Percentiles rank a stretch among this genome's conserved stretches.
Conservation (phyloP, 192 early-diverging fungal genomes). For the Mortierella alpina region DNA sequence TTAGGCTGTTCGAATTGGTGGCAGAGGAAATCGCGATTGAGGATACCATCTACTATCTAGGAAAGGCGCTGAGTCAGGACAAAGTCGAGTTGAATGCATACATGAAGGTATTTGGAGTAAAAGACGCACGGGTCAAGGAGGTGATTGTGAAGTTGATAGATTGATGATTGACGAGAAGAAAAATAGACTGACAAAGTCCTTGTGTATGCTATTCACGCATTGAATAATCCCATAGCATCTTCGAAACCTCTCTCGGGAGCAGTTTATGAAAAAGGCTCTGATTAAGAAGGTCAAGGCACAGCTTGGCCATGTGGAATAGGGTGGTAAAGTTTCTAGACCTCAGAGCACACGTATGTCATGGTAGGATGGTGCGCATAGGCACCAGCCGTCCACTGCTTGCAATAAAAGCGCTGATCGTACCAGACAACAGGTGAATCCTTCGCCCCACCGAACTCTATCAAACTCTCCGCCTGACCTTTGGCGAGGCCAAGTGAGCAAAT, state of each 20-base stretch:
- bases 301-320: constrained; percentile 37
- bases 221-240: constrained; percentile 61
- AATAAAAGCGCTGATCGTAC: too few species aligned
- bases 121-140: too few species aligned
- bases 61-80: constrained; percentile 82
- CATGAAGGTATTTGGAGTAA: constrained; percentile 73
- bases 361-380: background rate
- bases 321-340: background rate
- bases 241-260: constrained; percentile 84
- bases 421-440: too few species aligned
- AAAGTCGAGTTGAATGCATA: constrained; percentile 76
- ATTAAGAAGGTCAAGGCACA: constrained; percentile 73
- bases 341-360: too few species aligned
- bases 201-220: background rate
- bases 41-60: constrained; percentile 86
- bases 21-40: constrained; percentile 92
- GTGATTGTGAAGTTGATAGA: too few species aligned
- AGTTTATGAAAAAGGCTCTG: constrained; percentile 89
- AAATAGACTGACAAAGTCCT: background rate
- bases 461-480: background rate
- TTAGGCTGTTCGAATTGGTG: constrained; percentile 86
- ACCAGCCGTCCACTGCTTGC: too few species aligned
- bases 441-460: too few species aligned
- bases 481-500: background rate
- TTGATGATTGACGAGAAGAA: background rate